Percentiles rank a stretch among this genome's conserved stretches.
Evolutionary conservation across 1,284 basidiomycete species (phyloP).

Genomic region (Ustanciosporium gigantosporum): DNA sequence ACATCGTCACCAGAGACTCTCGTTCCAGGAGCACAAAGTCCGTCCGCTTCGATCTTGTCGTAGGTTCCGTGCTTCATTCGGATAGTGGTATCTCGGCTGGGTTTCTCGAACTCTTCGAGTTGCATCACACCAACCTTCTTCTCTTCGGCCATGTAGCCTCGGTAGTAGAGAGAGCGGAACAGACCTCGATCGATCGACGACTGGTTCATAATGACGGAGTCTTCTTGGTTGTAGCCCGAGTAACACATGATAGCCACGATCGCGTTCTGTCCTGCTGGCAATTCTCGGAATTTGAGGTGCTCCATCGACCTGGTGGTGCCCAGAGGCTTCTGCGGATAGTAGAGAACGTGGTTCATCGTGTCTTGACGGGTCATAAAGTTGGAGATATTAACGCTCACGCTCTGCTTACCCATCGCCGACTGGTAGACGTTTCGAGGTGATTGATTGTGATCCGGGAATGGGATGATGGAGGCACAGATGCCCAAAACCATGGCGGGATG

Average conservation of each 20-base stretch:
- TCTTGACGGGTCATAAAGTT: conserved; percentile 85
- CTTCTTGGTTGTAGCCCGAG: conserved; percentile 99
- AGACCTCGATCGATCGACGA: conserved; percentile 95
- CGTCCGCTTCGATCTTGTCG: conserved; percentile 96
- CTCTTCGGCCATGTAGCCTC: conserved; percentile 94
- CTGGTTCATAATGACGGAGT: conserved; percentile 99
- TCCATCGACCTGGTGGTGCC: conserved; percentile 99
- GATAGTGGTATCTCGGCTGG: conserved; percentile 86
- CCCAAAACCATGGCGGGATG: conserved; percentile 99
- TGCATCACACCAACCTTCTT: conserved; percentile 88
- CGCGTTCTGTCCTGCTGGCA: conserved; percentile 96
- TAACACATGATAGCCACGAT: conserved; percentile 98
- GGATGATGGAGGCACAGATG: conserved; percentile 97
- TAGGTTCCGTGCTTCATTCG: conserved; percentile 98
- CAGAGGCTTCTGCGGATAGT: conserved; percentile 98
- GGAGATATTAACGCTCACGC: conserved; percentile 96
- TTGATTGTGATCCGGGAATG: conserved; percentile 99
- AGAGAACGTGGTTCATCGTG: conserved; percentile 78
- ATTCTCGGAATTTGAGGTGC: conserved; percentile 93
- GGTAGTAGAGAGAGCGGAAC: conserved; percentile 97
- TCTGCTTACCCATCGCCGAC: conserved; percentile 98
- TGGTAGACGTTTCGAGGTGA: conserved; percentile 95
- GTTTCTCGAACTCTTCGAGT: conserved; percentile 93
- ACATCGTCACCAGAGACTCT: conserved; percentile 96
- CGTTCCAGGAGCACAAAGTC: conserved; percentile 91